Evolutionary conservation across 2,329 filamentous ascomycete genomes (phyloP).

Genomic region (Claviceps sp.): DNA sequence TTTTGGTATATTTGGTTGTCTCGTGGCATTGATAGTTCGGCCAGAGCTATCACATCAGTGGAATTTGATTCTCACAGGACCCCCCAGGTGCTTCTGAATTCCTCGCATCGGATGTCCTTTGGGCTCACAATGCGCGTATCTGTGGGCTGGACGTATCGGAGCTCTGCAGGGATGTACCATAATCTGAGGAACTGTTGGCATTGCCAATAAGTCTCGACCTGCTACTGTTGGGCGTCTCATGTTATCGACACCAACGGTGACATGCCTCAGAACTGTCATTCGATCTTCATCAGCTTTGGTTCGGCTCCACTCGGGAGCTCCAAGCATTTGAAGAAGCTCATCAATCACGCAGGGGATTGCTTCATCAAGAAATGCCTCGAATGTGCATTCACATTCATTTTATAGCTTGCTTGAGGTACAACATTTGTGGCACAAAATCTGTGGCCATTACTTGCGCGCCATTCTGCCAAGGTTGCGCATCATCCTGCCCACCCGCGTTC

Average conservation of each 20-base stretch:
- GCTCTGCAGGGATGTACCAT: background rate
- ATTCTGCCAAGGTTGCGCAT: no score
- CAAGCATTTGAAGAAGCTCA: background rate
- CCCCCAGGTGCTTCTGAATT: background rate
- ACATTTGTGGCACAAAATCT: background rate
- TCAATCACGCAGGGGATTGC: background rate
- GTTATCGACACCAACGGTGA: background rate
- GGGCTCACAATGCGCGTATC: background rate
- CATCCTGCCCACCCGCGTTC: no score
- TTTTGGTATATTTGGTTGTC: conserved; percentile 58
- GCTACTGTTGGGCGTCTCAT: background rate
- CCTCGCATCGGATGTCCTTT: background rate
- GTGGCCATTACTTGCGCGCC: no score
- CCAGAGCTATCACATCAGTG: conserved; percentile 10
- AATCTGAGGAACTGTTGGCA: background rate
- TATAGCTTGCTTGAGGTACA: background rate
- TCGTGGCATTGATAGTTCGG: conserved; percentile 48
- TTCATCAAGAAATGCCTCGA: background rate
- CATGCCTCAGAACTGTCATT: no score
- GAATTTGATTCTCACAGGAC: conserved; percentile 3
- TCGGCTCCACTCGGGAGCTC: background rate
- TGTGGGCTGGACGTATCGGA: background rate
- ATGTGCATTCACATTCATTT: background rate
- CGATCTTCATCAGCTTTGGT: background rate
- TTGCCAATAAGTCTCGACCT: background rate